Conservation (phyloP, 306 rosid genomes). For the Rosa rugosa region DNA sequence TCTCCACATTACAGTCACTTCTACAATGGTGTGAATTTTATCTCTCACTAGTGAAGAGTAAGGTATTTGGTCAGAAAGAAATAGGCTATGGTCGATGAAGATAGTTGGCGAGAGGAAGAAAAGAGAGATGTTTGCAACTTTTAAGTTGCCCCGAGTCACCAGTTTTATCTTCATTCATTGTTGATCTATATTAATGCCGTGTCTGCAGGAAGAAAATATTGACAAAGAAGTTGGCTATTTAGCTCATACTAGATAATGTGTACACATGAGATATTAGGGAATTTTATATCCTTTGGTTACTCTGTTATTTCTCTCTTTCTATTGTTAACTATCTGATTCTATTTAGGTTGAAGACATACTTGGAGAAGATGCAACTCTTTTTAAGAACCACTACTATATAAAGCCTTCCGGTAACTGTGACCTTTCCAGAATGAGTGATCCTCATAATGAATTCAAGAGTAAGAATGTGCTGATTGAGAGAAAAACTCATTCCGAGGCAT, state of each 20-base stretch:
- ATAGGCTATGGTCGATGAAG: too few species aligned
- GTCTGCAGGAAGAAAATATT: not conserved
- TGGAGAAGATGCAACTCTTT: constrained; percentile 79
- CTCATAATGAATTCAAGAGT: constrained; percentile 79
- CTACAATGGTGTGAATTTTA: not conserved
- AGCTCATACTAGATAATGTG: not conserved
- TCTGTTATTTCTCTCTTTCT: constrained; percentile 2
- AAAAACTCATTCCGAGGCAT: constrained; percentile 56
- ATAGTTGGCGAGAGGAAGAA: too few species aligned
- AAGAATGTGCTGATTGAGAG: constrained; percentile 84
- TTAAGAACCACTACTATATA: constrained; percentile 72
- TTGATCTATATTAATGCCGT: not conserved
- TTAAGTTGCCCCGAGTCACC: not conserved
- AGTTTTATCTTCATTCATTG: not conserved
- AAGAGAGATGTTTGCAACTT: not conserved
- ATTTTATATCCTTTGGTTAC: not conserved
- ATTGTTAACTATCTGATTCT: constrained; percentile 20
- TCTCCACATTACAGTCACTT: not conserved
- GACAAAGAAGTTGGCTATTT: not conserved
- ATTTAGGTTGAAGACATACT: constrained; percentile 73
- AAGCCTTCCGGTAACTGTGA: constrained; percentile 79
- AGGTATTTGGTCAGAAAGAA: not conserved
- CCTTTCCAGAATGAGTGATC: constrained; percentile 86
- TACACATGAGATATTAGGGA: not conserved
- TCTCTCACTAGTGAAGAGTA: not conserved